Conservation (phyloP, 2,329 filamentous ascomycete species). For the Xenosphaeropsis pyriputrescens region DNA sequence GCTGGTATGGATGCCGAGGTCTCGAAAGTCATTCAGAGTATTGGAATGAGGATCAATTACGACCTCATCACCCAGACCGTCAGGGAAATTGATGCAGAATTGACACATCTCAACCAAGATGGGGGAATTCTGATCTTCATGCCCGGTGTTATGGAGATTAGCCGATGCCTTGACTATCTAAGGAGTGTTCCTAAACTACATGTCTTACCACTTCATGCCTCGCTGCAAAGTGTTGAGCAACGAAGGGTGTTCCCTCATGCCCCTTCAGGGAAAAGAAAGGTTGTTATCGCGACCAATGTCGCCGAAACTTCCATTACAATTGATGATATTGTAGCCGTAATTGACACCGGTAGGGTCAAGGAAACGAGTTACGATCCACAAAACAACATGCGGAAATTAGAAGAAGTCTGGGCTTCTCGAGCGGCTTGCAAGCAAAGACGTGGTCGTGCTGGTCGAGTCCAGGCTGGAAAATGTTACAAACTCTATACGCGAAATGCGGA, state of each 20-base stretch:
- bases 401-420: constrained; percentile 88
- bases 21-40: constrained; percentile 54
- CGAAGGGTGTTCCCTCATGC: constrained; percentile 68
- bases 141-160: constrained; percentile 85
- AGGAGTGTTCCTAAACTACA: constrained; percentile 52
- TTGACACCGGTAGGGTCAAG: constrained; percentile 90
- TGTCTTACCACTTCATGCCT: constrained; percentile 81
- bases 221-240: constrained; percentile 77
- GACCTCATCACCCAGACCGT: constrained; percentile 71
- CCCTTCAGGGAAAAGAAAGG: constrained; percentile 71
- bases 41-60: constrained; percentile 84
- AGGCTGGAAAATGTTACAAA: constrained; percentile 87
- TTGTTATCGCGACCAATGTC: constrained; percentile 91
- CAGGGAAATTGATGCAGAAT: constrained; percentile 63
- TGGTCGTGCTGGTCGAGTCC: constrained; percentile 85
- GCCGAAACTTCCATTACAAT: constrained; percentile 98
- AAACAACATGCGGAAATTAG: constrained; percentile 86
- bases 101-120: constrained; percentile 47
- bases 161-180: constrained; percentile 58
- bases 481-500: constrained; percentile 83
- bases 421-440: constrained; percentile 91
- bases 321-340: constrained; percentile 89
- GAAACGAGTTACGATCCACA: constrained; percentile 87
- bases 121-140: constrained; percentile 94
- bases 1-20: constrained; percentile 37